Evolutionary conservation across 345 rosid species (phyloP).

Genomic region (Crucihimalaya himalaica): DNA sequence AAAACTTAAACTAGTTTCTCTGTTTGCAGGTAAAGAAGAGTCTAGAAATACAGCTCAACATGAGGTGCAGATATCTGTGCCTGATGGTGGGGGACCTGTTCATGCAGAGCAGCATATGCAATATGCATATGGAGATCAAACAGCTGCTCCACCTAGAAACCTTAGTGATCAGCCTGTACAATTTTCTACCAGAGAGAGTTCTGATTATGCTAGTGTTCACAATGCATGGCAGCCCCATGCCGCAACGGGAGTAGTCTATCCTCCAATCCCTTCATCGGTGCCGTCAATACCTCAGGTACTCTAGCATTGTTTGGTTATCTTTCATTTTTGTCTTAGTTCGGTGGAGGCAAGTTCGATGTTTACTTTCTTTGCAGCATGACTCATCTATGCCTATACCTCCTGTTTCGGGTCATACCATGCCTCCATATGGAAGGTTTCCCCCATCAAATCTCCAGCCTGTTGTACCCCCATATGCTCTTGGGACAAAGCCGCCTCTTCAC

Average conservation of each 20-base stretch:
- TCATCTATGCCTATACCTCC: slow-evolving; percentile 55
- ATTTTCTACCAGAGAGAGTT: slow-evolving; percentile 59
- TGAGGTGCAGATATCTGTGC: slow-evolving; percentile 45
- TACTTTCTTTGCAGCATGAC: slow-evolving; percentile 60
- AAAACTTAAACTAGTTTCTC: neutral
- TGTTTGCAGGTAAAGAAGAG: slow-evolving; percentile 39
- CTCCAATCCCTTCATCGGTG: slow-evolving; percentile 58
- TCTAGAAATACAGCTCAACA: slow-evolving; percentile 27
- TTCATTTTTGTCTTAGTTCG: neutral
- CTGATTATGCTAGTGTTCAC: slow-evolving; percentile 54
- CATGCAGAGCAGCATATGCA: slow-evolving; percentile 47
- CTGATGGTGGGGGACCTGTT: slow-evolving; percentile 50
- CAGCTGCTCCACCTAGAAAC: slow-evolving; percentile 48
- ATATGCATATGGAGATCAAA: slow-evolving; percentile 61
- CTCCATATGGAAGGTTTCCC: slow-evolving; percentile 71
- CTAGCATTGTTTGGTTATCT: slow-evolving; percentile 7
- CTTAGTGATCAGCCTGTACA: slow-evolving; percentile 71
- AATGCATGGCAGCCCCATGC: slow-evolving; percentile 66
- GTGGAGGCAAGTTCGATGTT: slow-evolving; percentile 23
- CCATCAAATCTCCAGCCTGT: slow-evolving; percentile 64
- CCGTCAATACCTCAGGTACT: slow-evolving; percentile 65
- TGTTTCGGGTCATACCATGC: slow-evolving; percentile 60
- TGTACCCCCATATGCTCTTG: slow-evolving; percentile 54
- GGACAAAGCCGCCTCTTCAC: slow-evolving; percentile 60
- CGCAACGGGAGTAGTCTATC: slow-evolving; percentile 54